Base-by-base conservation (phyloP, 768 basidiomycete genomes). In the Harrya chromipes region DNA sequence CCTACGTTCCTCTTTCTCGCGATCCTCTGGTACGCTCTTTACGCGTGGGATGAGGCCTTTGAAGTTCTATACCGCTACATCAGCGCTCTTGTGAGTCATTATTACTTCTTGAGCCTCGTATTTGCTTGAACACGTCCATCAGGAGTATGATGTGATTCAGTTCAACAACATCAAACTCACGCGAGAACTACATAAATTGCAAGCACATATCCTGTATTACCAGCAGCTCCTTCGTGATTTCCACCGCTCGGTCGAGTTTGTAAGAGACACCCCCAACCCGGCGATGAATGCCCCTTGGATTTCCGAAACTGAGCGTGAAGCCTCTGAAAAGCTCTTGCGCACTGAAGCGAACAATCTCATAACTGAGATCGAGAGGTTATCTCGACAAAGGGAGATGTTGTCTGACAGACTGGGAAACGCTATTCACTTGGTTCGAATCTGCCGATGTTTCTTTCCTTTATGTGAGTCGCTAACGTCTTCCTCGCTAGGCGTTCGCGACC, bases 1-100 rank as follows among this genome's bases (percentile, higher is more conserved):
- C 61, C 69, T 1, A 70, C 68, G 0, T 67, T 71, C 35, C 45
- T 66, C 37, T 56, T 70, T 17, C 60, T 71, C 24, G 70, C 74
- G 23, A 66, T 77, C 16, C 60, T 83, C 29, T 84, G 82, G 82
- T 81, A 81, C 47, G 74, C 78, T 3, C 62, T 82, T 8, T 83
- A 84, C 53, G 72, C 78, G 2, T 84, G 82, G 80, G 82, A 84
- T 46, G 79, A 84, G 60, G 67, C 78, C 0, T 70, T 82, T 20
- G 80, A 81, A 53, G 59, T 63, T 13, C 55, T 84, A 27, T 80
- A 77, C 53, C 39, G 49, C 16, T 79, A 84, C 57, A 75, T 83
- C 19, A 75, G 73, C 43, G 66, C 47, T 48, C 64, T 84, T 65
- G 80, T 81, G 6, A 59, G 10, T 56, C 4, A 17, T 35, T 6